A percentile compares a stretch with the other conserved stretches of the same genome.
Evolutionary conservation across 768 basidiomycete species (phyloP).

Genomic region (Chalciporus chontae): DNA sequence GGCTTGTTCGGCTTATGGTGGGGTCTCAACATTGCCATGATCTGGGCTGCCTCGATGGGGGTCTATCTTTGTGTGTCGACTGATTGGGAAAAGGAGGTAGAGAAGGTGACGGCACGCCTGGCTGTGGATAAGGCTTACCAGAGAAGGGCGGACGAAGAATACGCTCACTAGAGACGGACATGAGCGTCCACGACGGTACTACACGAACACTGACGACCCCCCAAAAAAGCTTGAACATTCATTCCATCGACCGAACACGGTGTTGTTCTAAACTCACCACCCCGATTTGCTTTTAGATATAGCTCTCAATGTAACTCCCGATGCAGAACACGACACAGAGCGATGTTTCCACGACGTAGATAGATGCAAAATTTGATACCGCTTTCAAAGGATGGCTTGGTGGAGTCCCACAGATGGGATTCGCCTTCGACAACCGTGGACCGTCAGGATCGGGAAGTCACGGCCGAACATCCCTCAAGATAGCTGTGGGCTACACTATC

Average conservation of each 20-base stretch:
- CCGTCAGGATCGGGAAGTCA: background rate
- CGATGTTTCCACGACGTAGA: background rate
- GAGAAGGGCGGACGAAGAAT: constrained; percentile 2
- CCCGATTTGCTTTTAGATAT: background rate
- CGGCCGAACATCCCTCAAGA: background rate
- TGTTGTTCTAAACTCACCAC: background rate
- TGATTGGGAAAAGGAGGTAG: constrained; percentile 69
- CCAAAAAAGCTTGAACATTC: too few relatives aligned
- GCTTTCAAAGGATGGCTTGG: too few relatives aligned
- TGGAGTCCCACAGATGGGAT: too few relatives aligned
- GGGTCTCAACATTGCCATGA: constrained; percentile 58
- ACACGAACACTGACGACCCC: background rate
- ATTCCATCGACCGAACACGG: background rate
- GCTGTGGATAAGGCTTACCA: constrained; percentile 41
- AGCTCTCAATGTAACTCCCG: background rate
- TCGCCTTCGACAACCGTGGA: background rate
- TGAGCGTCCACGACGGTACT: background rate
- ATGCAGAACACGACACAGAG: background rate
- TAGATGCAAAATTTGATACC: too few relatives aligned
- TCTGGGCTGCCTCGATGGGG: constrained; percentile 39
- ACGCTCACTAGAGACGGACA: background rate
- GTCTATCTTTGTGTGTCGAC: constrained; percentile 52
- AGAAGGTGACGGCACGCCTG: constrained; percentile 54
- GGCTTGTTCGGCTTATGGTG: constrained; percentile 80
- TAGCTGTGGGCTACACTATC: background rate